Evolutionary conservation across 192 early-diverging fungal genomes (phyloP).

Genomic region (Linnemannia exigua): DNA sequence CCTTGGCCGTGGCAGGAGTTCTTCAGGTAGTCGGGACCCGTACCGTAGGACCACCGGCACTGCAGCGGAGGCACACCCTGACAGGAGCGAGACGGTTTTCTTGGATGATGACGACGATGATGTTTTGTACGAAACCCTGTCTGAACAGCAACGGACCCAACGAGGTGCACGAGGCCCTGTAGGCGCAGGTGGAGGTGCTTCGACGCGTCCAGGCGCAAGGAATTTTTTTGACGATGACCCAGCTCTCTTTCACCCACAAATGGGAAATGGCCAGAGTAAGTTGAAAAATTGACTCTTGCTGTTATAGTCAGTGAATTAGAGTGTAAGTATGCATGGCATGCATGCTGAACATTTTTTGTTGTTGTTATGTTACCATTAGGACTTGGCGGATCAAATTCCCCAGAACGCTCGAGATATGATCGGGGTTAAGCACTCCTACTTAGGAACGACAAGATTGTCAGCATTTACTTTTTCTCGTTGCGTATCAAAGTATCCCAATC

Average conservation of each 20-base stretch:
- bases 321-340: too few species aligned
- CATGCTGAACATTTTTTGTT: neutral
- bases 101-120: constrained; percentile 1
- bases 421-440: neutral
- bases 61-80: neutral
- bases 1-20: neutral
- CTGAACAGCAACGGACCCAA: neutral
- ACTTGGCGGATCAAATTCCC: constrained; percentile 5
- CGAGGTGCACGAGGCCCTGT: neutral
- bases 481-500: too few species aligned
- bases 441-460: neutral
- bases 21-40: neutral
- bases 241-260: constrained; percentile 30
- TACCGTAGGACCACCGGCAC: neutral
- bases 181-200: neutral
- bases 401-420: neutral
- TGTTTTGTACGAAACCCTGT: neutral
- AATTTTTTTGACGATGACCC: constrained; percentile 4
- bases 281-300: neutral
- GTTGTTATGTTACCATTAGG: neutral
- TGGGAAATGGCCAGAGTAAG: constrained; percentile 42
- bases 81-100: neutral
- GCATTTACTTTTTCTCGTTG: too few species aligned
- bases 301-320: too few species aligned
- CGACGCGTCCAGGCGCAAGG: neutral